phyloP scores from a whole-genome alignment of 768 basidiomycete genomes.

The Suillus tomentosus region DNA sequence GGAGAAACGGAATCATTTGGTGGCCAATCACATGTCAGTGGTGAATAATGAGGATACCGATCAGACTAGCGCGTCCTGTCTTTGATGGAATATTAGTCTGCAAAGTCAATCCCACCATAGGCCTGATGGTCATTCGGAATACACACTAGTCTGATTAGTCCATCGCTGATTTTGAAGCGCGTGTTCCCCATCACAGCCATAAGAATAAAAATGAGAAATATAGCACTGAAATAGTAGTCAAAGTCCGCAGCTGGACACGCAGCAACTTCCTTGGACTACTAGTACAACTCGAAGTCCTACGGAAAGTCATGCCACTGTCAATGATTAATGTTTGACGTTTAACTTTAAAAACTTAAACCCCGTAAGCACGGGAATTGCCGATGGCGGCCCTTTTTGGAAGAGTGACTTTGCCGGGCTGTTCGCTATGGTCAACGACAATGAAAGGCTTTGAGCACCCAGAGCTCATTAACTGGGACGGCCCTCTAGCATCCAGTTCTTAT shows the following conservation, averaged over 20 bases:
- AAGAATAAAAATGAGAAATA: no score
- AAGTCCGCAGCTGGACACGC: no score
- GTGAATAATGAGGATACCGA: neutral
- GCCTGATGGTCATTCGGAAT: neutral
- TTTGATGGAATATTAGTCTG: neutral
- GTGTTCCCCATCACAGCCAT: neutral
- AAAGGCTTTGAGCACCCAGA: neutral
- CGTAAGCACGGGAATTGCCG: constrained; percentile 4
- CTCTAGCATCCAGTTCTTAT: neutral
- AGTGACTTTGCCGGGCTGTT: constrained; percentile 3
- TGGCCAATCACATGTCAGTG: neutral
- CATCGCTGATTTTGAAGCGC: neutral
- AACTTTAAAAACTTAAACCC: no score
- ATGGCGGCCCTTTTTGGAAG: neutral
- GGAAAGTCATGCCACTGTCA: no score
- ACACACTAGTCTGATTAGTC: neutral
- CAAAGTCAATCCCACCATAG: no score
- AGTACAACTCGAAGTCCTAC: no score
- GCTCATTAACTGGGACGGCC: neutral
- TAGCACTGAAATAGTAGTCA: no score
- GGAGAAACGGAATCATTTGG: neutral
- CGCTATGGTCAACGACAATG: neutral
- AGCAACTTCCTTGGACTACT: no score
- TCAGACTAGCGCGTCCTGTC: neutral
- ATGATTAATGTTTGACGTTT: no score